Conservation (phyloP, 2,329 filamentous ascomycete genomes). For the Fusarium bulbicola region DNA sequence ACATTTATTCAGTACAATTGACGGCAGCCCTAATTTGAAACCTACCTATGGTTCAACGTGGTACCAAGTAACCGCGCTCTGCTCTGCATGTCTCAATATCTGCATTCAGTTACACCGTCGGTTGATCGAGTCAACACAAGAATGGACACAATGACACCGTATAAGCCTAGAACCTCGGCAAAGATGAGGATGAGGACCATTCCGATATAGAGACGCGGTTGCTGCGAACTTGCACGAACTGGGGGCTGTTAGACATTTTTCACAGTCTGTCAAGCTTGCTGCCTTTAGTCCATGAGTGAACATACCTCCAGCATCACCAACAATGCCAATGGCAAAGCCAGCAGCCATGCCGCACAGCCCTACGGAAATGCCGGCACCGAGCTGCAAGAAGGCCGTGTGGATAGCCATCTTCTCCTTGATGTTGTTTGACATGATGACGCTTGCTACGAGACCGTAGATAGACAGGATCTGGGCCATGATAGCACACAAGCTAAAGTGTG, state of each 20-base stretch:
- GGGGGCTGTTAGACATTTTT: neutral
- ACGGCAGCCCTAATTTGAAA: neutral
- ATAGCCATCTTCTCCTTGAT: constrained; percentile 54
- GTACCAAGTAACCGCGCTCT: neutral
- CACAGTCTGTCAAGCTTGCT: neutral
- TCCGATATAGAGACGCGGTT: constrained; percentile 57
- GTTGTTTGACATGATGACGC: constrained; percentile 55
- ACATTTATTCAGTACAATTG: constrained; percentile 27
- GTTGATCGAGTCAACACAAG: constrained; percentile 58
- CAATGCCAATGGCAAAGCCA: constrained; percentile 57
- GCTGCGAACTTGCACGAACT: constrained; percentile 58
- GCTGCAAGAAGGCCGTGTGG: constrained; percentile 55
- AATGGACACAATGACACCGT: constrained; percentile 59
- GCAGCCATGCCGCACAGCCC: constrained; percentile 57
- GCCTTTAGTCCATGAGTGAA: neutral
- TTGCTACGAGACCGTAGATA: constrained; percentile 57
- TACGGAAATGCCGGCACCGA: constrained; percentile 55
- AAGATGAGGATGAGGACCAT: constrained; percentile 61
- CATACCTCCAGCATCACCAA: constrained; percentile 55
- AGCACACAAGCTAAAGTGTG: constrained; percentile 47
- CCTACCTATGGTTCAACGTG: neutral
- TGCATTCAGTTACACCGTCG: constrained; percentile 50
- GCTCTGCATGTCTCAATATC: constrained; percentile 38
- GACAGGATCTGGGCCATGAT: constrained; percentile 60
- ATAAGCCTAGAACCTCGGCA: constrained; percentile 56